Evolutionary conservation across 2,329 filamentous ascomycete species (phyloP), one percentile per base, ranked within the genome.

Genomic region (Claviceps africana): DNA sequence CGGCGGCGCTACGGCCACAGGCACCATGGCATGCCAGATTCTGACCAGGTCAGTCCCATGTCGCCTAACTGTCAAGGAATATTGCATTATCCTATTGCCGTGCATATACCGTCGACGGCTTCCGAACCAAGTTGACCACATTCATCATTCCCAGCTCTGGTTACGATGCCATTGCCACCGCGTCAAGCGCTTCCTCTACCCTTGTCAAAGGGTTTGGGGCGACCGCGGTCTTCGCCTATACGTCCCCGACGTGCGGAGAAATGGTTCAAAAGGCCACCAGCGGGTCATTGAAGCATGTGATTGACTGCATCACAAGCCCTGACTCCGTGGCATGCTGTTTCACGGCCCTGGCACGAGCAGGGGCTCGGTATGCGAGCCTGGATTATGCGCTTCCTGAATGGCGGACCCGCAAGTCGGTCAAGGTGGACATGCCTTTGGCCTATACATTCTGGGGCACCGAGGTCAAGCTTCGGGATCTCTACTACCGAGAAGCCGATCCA

Each of bases 321-420:
- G 22, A 50, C 15, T 44, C 48, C 4, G 10, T 33, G 8, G 1
- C 4, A 8, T 43, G 35, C 37, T 50, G 48, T 39, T 50, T 43
- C 39, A 17, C 21, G 4, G 17, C 39, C 48, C 10, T 50, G 21
- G 11, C n/a, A 2, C n/a, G 48, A n/a, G 47, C 47, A 7, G 47
- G 47, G 6, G 13, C 31, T 8, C 15, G 47, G 17, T 49, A 49
- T 30, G 47, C 47, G 6, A 28, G 47, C 22, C 47, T 49, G 11
- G 47, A 49, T 22, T 25, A 40, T 25, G 31, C 33, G 7, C 47
- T 9, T 5, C 31, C 31, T 3, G 31, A 25, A 40, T 49, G 47
- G 35, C 47, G 35, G 10, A 49, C 47, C 10, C 47, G 48, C 39
- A 28, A 33, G 37, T 53, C 70, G 88, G 88, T 54, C 80, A 95